Conservation (phyloP, 495 filamentous ascomycete genomes). For the Durotheca rogersii region DNA sequence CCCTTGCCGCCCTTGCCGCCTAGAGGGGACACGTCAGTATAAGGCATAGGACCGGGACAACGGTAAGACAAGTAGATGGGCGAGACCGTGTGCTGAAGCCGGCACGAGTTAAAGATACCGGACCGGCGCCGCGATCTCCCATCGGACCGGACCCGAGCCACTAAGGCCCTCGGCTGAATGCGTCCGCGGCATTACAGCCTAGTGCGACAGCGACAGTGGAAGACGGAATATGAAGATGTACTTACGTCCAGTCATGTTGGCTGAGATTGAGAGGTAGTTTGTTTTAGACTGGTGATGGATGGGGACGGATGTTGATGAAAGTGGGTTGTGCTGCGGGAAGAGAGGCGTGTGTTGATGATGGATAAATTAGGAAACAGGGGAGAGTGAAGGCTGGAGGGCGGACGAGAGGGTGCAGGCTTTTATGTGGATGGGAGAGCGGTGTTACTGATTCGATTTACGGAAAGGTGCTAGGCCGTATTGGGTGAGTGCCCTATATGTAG, state of each 20-base stretch:
- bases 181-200: constrained; percentile 19
- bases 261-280: constrained; percentile 38
- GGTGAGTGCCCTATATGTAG: constrained; percentile 24
- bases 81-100: no score
- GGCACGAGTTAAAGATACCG: no score
- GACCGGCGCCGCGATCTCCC: constrained; percentile 18
- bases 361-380: constrained; percentile 29
- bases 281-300: constrained; percentile 39
- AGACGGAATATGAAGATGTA: constrained; percentile 36
- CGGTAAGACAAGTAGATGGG: no score
- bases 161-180: neutral
- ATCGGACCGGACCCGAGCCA: constrained; percentile 33
- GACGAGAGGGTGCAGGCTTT: constrained; percentile 23
- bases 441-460: constrained; percentile 29
- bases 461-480: constrained; percentile 36
- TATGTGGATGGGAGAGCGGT: constrained; percentile 19
- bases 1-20: constrained; percentile 97
- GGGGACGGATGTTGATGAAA: constrained; percentile 28
- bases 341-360: constrained; percentile 35
- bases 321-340: constrained; percentile 36
- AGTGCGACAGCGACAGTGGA: constrained; percentile 22
- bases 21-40: neutral
- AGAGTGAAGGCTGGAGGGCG: constrained; percentile 30
- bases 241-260: constrained; percentile 97
- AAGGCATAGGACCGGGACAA: no score